phyloP scores from a whole-genome alignment of 2,329 filamentous ascomycete genomes.

The Colletotrichum theobromicola region DNA sequence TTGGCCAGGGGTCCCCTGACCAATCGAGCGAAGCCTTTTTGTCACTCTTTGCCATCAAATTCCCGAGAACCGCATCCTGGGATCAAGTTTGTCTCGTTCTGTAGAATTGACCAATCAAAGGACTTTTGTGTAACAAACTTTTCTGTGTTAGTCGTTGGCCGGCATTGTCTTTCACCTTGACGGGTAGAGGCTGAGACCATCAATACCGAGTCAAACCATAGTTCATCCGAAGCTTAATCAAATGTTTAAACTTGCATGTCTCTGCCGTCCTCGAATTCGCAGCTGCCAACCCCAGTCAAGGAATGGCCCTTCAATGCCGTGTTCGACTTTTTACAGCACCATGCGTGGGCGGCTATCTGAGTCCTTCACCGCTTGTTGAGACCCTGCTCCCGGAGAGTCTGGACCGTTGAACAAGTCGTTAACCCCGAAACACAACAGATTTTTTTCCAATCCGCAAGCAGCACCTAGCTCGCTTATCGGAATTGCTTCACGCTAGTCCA shows the following conservation, averaged over 20 bases:
- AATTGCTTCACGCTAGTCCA: constrained; percentile 13
- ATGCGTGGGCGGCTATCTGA: neutral
- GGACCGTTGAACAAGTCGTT: neutral
- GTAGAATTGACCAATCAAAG: neutral
- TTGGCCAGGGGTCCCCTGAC: neutral
- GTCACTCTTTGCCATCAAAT: neutral
- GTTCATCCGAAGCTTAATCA: neutral
- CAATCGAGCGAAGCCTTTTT: neutral
- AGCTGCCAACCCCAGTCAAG: neutral
- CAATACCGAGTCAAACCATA: neutral
- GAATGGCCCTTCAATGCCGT: neutral
- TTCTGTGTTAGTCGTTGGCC: neutral
- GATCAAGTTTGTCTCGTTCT: neutral
- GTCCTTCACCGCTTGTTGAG: neutral
- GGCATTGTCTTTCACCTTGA: neutral
- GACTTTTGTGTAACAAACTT: neutral
- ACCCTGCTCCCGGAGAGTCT: neutral
- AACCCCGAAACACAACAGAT: neutral
- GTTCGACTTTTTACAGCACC: neutral
- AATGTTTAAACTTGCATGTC: neutral
- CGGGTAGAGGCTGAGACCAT: neutral
- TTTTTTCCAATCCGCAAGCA: neutral
- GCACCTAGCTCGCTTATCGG: neutral
- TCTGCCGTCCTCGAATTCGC: neutral
- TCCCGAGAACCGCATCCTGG: no score